phyloP scores from a whole-genome alignment of 495 filamentous ascomycete genomes.

The Penicillium steckii region DNA sequence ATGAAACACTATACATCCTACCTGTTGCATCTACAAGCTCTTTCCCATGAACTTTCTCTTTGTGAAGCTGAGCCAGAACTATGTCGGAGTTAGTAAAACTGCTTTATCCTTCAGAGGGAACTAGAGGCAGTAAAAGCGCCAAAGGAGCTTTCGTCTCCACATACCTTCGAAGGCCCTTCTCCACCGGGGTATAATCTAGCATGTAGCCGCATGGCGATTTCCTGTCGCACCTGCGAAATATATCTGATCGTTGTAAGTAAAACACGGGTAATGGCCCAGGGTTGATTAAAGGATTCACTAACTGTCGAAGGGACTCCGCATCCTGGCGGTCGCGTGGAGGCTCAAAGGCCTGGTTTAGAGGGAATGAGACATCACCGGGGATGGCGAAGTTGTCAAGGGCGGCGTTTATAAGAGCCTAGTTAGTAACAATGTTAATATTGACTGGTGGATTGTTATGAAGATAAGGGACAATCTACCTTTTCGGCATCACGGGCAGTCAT shows the following conservation, averaged over 20 bases:
- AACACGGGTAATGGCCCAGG: neutral
- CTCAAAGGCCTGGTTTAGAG: slow-evolving; percentile 82
- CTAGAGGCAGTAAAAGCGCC: neutral
- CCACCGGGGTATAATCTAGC: slow-evolving; percentile 85
- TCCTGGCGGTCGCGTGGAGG: slow-evolving; percentile 82
- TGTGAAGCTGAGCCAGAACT: slow-evolving; percentile 98
- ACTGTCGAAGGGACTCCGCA: slow-evolving; percentile 81
- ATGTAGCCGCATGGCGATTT: slow-evolving; percentile 77
- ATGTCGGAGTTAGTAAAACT: slow-evolving; percentile 5
- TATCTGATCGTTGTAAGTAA: slow-evolving; percentile 57
- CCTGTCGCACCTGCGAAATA: slow-evolving; percentile 87
- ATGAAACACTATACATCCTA: slow-evolving; percentile 28
- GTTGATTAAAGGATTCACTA: neutral
- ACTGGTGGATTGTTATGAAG: neutral
- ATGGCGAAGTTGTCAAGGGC: slow-evolving; percentile 93
- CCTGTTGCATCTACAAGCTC: slow-evolving; percentile 55
- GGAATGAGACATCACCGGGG: slow-evolving; percentile 91
- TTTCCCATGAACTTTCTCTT: slow-evolving; percentile 99
- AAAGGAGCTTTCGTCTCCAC: slow-evolving; percentile 9
- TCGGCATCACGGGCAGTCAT: slow-evolving; percentile 60
- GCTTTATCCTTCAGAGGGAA: neutral
- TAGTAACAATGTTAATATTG: neutral
- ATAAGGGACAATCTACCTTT: slow-evolving; percentile 43
- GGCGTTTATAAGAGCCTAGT: slow-evolving; percentile 60
- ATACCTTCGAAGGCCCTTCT: slow-evolving; percentile 78